Base-by-base conservation (phyloP, 495 filamentous ascomycete species). In the Clohesyomyces aquaticus region DNA sequence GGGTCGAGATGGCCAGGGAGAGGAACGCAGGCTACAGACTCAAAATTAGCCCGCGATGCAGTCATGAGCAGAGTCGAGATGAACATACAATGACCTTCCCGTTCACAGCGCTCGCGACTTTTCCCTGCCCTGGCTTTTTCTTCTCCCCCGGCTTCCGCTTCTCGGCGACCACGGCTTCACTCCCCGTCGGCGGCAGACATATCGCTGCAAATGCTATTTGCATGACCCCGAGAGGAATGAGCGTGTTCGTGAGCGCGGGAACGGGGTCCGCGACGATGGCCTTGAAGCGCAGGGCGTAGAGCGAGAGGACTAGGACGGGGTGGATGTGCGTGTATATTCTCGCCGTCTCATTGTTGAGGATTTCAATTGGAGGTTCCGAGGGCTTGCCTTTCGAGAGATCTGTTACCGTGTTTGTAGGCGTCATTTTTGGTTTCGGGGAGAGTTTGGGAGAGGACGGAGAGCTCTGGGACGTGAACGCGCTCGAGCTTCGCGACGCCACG, bases 241-340 rank as follows among this genome's bases (percentile, higher is more conserved):
- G 73, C 26, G 83, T 76, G 29, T 66, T 79, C 1, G 81, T 65
- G 55, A 98, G 83, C 16, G 86, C 81, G 16, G 81, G 71, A 8
- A 89, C 83, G 8, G 94, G 93, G 69, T 93, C 80, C 28, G 79
- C 76, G 12, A 96, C 88, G 19, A 96, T 79, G 22, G 78, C 69
- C 27, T 73, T 71, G 78, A 97, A 96, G 32, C 79, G 82, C 28
- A 82, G 41, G 57, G 80, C 75, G 71, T 84, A 86, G 28, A 87
- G 68, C 38, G 77, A 77, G 18, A 91, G 79, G 23, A 96, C 78
- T 14, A 91, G 71, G 27, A 77, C 76, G 4, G 90, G 86, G 66
- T 95, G 88, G 55, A 85, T 72, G 68, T 88, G 79, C 11, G 83
- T 79, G 65, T 83, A 87, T 25, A 78, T 67, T 29, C 73, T 77